Base-by-base conservation (phyloP, 2,329 filamentous ascomycete genomes). In the Blastomyces percursus region DNA sequence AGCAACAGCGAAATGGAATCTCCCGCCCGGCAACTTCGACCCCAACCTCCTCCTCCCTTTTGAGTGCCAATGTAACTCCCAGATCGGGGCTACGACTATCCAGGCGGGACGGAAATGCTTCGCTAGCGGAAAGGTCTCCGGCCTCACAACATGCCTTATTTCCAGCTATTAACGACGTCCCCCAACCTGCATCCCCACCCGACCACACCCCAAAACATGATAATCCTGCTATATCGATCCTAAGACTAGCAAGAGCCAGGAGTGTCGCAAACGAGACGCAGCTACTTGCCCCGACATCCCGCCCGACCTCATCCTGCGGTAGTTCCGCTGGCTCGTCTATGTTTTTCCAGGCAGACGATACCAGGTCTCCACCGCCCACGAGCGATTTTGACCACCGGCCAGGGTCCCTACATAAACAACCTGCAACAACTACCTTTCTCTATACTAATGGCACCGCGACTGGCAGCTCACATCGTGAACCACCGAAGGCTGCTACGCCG, bases 271-370 rank as follows among this genome's bases (percentile, higher is more conserved):
- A 74, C 32, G 76, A 77, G 9, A 73, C 64, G 60, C 74, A 69
- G 52, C 67, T 68, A 62, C 64, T 62, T 57, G 64, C 61, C 24
- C 44, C 68, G 40, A 63, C 63, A 24, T 72, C 73, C 62, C 74
- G 68, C 42, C 72, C 69, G 24, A 72, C 66, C 61, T 75, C 72
- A 4, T 75, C 71, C 60, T 73, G 67, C 62, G 76, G 72, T 58
- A 70, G 71, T 51, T 65, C 72, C 6, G 66, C 72, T 19, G 72
- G 70, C 19, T 59, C 57, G 40, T 76, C 87, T 61, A 93, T 91
- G 77, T 97, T 97, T 81, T 96, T 99, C 74, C 92, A 95, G 73
- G 94, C 92, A 35, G 90, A 86, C 72, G 90, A 96, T 68, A 88
- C 83, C 48, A 86, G 83, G 68, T 75, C 79, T 27, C 67, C 77